Evolutionary conservation across 257 asterid genomes (phyloP), one percentile per base, ranked within the genome.

Genomic region (Fraxinus cuspidata): DNA sequence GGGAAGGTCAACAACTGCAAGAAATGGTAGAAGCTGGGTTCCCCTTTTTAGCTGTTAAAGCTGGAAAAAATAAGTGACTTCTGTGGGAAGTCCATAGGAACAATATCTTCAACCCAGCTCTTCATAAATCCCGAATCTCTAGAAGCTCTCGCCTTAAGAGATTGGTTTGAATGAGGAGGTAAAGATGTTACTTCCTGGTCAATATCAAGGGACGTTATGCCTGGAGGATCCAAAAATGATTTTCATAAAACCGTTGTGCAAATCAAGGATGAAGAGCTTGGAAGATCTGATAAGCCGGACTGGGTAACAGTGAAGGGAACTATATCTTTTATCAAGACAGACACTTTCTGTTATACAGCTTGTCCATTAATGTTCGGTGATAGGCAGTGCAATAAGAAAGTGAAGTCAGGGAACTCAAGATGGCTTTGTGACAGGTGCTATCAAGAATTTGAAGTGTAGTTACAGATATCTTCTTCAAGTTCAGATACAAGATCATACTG

Each of bases 331-430:
- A 88, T 96, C 80, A 96, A 90, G 85, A 90, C 97, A 0, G 97
- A 96, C 85, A 81, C 81, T 49, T 91, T 93, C 80, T 93, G 91
- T 82, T 96, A 96, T 78, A 90, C 97, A 1, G 99, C 99, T 66
- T 96, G 99, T 85, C 98, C 98, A 18, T 73, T 96, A 83, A 90
- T 87, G 94, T 87, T 90, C 65, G 99, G 99, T 13, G 98, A 96
- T 80, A 90, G 94, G 80, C 96, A 90, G 77, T 96, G 99, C 76
- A 93, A 82, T 85, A 96, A 93, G 87, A 93, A 96, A 81, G 97
- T 90, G 0, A 87, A 85, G 76, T 90, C 89, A 0, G 96, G 91
- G 42, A 89, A 90, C 82, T 90, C 96, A 15, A 75, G 84, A 77
- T 96, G 98, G 99, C 81, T 64, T 15, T 96, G 99, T 58, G 98